Evolutionary conservation across 1,284 basidiomycete species (phyloP).

Genomic region (Acaromyces ingoldii): DNA sequence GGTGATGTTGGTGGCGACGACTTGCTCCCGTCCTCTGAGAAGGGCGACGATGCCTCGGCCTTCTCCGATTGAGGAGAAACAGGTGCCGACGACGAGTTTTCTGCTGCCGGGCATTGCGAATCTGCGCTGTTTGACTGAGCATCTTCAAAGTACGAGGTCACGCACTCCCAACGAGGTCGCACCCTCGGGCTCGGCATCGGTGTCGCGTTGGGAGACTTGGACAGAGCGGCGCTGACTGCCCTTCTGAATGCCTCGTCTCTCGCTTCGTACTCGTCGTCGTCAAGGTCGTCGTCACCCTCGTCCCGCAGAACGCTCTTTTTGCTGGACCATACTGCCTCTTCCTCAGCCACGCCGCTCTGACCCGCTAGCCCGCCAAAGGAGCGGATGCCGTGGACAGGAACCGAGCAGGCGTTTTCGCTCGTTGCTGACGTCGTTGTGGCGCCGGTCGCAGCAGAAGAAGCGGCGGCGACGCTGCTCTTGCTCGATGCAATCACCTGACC

Average conservation of each 20-base stretch:
- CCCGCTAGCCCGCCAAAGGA: conserved; percentile 34
- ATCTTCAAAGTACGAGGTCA: conserved; percentile 20
- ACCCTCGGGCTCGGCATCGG: conserved; percentile 39
- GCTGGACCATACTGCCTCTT: background rate
- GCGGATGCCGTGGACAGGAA: conserved; percentile 36
- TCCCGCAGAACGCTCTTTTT: background rate
- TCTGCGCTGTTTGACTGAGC: no score
- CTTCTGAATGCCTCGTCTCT: conserved; percentile 6
- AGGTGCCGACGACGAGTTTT: no score
- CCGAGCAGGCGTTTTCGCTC: conserved; percentile 8
- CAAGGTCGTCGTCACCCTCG: background rate
- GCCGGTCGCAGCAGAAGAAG: background rate
- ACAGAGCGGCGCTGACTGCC: conserved; percentile 13
- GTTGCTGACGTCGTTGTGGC: no score
- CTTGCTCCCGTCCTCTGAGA: no score
- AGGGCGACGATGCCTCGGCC: no score
- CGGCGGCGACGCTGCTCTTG: background rate
- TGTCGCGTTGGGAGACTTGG: conserved; percentile 31
- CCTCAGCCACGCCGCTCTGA: conserved; percentile 8
- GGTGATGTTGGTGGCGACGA: no score
- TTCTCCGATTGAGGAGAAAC: no score
- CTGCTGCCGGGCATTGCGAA: no score
- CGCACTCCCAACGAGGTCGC: conserved; percentile 14
- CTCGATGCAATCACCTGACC: conserved; percentile 20
- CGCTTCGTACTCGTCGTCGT: background rate